Evolutionary conservation across 1,284 basidiomycete species (phyloP).

Genomic region (Mycena sp.): DNA sequence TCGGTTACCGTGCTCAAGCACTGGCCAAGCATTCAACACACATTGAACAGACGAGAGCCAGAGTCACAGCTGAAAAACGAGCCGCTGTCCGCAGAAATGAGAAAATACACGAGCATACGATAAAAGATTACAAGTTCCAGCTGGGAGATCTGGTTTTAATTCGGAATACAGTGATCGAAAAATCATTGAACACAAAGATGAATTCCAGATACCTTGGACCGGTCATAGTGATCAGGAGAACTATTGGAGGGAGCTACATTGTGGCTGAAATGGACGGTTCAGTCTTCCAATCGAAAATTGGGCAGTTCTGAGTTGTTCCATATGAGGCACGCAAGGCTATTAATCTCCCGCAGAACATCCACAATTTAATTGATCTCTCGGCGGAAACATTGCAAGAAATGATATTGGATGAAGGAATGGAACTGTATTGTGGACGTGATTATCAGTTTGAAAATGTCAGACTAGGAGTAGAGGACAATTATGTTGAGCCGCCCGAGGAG

Average conservation of each 20-base stretch:
- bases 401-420: no score
- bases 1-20: constrained; percentile 31
- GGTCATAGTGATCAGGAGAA: constrained; percentile 43
- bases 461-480: no score
- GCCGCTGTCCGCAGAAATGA: constrained; percentile 34
- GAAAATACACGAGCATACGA: constrained; percentile 32
- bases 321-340: constrained; percentile 40
- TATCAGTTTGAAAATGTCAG: no score
- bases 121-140: constrained; percentile 45
- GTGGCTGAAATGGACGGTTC: constrained; percentile 44
- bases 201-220: constrained; percentile 43
- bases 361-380: no score
- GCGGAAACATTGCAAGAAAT: no score
- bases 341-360: no score
- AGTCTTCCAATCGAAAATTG: constrained; percentile 36
- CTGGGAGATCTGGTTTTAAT: constrained; percentile 47
- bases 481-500: no score
- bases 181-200: constrained; percentile 43
- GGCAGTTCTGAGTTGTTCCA: constrained; percentile 45
- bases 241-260: constrained; percentile 43
- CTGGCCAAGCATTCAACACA: constrained; percentile 35
- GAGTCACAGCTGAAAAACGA: constrained; percentile 33
- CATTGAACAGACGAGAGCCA: constrained; percentile 26
- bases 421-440: no score
- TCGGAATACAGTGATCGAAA: constrained; percentile 45